Conservation (phyloP, 164 flowering plant species). For the Echeveria elegans region DNA sequence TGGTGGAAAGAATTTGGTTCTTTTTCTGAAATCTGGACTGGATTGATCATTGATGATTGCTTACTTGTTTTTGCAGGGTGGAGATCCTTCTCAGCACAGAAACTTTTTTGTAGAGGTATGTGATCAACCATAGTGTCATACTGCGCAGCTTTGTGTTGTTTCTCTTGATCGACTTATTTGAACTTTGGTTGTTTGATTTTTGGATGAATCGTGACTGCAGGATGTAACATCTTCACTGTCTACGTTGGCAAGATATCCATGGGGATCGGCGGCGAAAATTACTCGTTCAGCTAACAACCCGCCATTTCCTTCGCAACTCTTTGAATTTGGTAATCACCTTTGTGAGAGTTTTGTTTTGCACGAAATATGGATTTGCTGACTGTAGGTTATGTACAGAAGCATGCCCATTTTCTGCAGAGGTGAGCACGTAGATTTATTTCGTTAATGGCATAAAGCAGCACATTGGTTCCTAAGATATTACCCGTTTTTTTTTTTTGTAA, state of each 20-base stretch:
- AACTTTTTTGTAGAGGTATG: constrained; percentile 42
- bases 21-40: background rate
- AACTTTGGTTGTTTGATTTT: too few species aligned
- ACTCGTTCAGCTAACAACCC: constrained; percentile 18
- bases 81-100: constrained; percentile 48
- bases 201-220: background rate
- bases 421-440: constrained; percentile 13
- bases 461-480: background rate
- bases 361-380: constrained; percentile 11
- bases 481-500: background rate
- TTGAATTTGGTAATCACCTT: constrained; percentile 53
- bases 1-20: too few species aligned
- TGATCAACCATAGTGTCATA: background rate
- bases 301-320: constrained; percentile 41
- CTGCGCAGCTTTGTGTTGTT: background rate
- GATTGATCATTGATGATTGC: too few species aligned
- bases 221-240: constrained; percentile 54
- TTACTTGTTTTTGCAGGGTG: constrained; percentile 27
- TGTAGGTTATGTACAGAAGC: constrained; percentile 57
- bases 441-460: background rate
- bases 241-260: constrained; percentile 56
- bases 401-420: constrained; percentile 79
- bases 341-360: background rate
- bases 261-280: constrained; percentile 48
- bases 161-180: background rate